These are phyloP conservation scores for Xylaria telfairii DNA, from an alignment of 495 filamentous ascomycete species.

Conservation along the genomic window DNA sequence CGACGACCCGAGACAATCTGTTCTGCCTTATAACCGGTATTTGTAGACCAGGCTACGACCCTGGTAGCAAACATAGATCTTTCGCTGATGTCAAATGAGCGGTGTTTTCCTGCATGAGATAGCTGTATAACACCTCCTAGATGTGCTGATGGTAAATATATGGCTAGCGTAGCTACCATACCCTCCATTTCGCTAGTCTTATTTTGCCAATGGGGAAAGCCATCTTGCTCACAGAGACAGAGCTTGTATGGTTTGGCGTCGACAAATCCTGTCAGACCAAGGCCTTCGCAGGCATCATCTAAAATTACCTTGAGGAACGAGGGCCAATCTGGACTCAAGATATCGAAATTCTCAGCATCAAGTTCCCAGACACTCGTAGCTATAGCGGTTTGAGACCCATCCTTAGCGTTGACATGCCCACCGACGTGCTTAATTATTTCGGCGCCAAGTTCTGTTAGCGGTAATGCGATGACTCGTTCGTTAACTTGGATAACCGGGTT, in stretches of 20 bases:
- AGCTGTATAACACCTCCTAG: neutral
- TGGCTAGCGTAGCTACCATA: neutral
- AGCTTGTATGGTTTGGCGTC: neutral
- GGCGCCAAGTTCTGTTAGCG: neutral
- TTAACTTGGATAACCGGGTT: neutral
- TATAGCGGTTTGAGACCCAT: neutral
- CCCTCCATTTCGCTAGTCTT: too few relatives aligned
- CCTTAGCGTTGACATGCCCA: neutral
- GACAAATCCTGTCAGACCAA: neutral
- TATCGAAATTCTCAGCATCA: neutral
- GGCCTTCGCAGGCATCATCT: neutral
- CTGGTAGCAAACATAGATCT: neutral
- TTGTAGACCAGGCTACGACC: neutral
- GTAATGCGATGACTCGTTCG: neutral
- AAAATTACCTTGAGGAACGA: neutral
- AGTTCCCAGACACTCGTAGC: neutral
- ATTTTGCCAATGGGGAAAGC: neutral
- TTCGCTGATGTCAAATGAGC: neutral
- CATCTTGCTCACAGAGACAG: neutral
- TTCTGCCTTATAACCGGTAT: neutral
- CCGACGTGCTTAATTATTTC: neutral
- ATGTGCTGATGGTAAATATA: neutral
- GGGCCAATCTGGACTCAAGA: neutral
- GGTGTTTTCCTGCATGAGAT: neutral
- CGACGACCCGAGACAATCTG: neutral